phyloP scores from a whole-genome alignment of 1,139 yeast genomes.

The Geotrichum bryndzae region DNA sequence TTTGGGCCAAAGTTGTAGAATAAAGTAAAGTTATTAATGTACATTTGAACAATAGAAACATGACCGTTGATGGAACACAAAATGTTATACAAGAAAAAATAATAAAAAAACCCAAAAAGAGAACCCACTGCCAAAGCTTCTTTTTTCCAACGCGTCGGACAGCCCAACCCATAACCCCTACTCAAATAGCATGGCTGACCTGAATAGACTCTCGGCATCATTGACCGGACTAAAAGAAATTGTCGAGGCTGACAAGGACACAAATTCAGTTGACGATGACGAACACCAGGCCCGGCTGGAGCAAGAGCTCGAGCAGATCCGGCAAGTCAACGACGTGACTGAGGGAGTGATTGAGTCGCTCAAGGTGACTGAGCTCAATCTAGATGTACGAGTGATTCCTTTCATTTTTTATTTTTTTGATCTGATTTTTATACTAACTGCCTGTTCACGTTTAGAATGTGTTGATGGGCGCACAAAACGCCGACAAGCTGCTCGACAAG shows the following conservation, averaged over 20 bases:
- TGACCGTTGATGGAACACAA: neutral
- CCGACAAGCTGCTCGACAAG: conserved; percentile 32
- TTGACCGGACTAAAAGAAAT: conserved; percentile 9
- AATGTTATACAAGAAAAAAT: neutral
- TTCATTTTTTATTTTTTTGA: neutral
- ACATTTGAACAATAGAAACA: neutral
- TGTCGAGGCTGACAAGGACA: neutral
- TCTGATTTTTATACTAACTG: neutral
- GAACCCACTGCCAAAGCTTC: neutral
- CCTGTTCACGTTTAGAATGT: conserved; percentile 18
- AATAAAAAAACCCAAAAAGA: neutral
- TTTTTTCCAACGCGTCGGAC: neutral
- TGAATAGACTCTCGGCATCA: conserved; percentile 9
- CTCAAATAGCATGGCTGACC: conserved; percentile 6
- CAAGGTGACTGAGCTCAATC: conserved; percentile 23
- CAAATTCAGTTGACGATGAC: conserved; percentile 7
- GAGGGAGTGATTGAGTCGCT: conserved; percentile 26
- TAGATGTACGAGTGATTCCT: conserved; percentile 17
- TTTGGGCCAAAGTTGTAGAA: neutral
- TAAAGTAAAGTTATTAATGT: neutral
- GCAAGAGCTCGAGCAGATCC: conserved; percentile 27
- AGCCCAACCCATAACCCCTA: neutral
- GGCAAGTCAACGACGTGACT: conserved; percentile 25
- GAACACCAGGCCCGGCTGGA: conserved; percentile 23
- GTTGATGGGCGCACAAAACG: conserved; percentile 27